Percentiles rank a stretch among this genome's conserved stretches.
These are phyloP conservation scores for Calcarisporium arbuscula DNA, from an alignment of 2,329 filamentous ascomycete genomes.

Conservation along the genomic window DNA sequence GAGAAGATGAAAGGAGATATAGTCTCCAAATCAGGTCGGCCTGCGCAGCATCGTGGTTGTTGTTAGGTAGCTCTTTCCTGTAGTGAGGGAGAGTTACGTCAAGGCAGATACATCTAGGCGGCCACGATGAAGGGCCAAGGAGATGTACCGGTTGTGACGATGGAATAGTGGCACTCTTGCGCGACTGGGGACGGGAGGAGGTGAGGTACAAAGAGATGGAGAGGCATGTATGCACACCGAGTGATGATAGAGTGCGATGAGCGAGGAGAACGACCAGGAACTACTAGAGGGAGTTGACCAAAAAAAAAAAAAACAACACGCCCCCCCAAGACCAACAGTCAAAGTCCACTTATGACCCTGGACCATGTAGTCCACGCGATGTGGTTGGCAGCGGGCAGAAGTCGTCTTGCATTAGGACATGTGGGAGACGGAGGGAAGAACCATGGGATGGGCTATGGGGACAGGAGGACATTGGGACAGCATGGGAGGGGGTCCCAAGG, in stretches of 20 bases:
- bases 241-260: no score
- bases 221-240: no score
- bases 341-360: slow-evolving; percentile 7
- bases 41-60: slow-evolving; percentile 10
- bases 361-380: slow-evolving; percentile 10
- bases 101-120: slow-evolving; percentile 18
- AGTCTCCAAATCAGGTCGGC: slow-evolving; percentile 20
- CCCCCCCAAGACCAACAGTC: slow-evolving; percentile 8
- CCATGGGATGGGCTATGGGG: no score
- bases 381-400: slow-evolving; percentile 7
- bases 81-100: slow-evolving; percentile 20
- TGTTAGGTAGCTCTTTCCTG: slow-evolving; percentile 15
- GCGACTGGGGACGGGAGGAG: background rate
- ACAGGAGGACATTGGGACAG: slow-evolving; percentile 1
- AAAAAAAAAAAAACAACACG: slow-evolving; percentile 7
- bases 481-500: slow-evolving; percentile 2
- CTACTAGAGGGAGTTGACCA: background rate
- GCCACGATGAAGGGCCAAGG: slow-evolving; percentile 1
- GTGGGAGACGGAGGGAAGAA: no score
- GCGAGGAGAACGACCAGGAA: no score
- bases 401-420: no score
- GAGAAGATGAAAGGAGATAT: slow-evolving; percentile 21
- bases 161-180: no score
- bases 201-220: background rate
- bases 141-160: slow-evolving; percentile 9